A percentile compares a stretch with the other conserved stretches of the same genome.
Evolutionary conservation across 2,329 filamentous ascomycete species (phyloP).

Genomic region (Endoconidiophora laricicola): DNA sequence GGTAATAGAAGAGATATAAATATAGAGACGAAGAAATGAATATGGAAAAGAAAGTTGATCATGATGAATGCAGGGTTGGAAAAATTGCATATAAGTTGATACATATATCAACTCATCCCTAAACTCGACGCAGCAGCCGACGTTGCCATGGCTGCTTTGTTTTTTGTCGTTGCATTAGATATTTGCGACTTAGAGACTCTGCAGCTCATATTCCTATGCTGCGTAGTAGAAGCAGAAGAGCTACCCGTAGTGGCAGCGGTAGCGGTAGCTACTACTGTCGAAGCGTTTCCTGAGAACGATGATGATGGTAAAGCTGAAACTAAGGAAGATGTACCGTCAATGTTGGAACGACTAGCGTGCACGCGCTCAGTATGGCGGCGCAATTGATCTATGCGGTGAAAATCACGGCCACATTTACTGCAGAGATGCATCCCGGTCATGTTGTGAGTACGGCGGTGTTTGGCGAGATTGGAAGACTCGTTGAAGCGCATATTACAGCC

Average conservation of each 20-base stretch:
- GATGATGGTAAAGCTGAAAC: not conserved
- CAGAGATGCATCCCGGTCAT: conserved; percentile 35
- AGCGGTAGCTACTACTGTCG: not conserved
- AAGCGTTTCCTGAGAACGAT: not conserved
- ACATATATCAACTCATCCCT: no score
- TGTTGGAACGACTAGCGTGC: conserved; percentile 16
- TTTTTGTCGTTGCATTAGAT: no score
- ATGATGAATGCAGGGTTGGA: no score
- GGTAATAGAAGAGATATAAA: no score
- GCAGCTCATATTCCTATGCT: no score
- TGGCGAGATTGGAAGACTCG: conserved; percentile 50
- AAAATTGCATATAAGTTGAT: no score
- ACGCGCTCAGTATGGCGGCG: conserved; percentile 28
- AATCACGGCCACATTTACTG: conserved; percentile 36
- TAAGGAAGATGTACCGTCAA: not conserved
- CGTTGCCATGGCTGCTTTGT: no score
- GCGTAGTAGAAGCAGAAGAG: no score
- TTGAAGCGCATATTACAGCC: conserved; percentile 40
- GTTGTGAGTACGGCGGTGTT: conserved; percentile 46
- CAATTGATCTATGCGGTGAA: conserved; percentile 43
- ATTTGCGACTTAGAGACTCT: no score
- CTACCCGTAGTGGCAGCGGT: not conserved
- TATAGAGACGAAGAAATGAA: no score
- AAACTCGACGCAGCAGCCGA: no score
- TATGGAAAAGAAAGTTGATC: no score